Base-by-base conservation (phyloP, 192 early-diverging fungal genomes). In the Jimgerdemannia lactiflua region DNA sequence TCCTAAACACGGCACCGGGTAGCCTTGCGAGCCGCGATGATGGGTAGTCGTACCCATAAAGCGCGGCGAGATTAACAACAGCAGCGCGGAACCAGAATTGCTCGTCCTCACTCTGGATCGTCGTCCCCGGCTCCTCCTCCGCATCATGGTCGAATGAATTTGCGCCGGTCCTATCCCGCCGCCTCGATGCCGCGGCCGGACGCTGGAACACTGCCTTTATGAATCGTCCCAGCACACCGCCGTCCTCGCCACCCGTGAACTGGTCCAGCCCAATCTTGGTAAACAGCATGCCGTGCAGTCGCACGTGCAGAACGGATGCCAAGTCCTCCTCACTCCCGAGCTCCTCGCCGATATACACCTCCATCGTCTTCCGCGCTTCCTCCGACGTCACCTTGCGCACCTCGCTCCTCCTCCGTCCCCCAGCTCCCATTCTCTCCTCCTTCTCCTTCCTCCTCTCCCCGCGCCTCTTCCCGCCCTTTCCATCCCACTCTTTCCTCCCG, bases 271-370 rank as follows among this genome's bases (percentile, higher is more conserved):
- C 87, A 42, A 89, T 85, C 65, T 86, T 89, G 17, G 85, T 87
- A 75, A 89, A 89, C 29, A 89, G 74, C 88, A 89, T 86, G 11
- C 86, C 85, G 43, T 89, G 88, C 3, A 89, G 76, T 19, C 84
- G 75, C 20, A 86, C 64, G 69, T 83, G 87, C 4, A 86, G 44
- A 0, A 70, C 75, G 3, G 64, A 54, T 4, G 67, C 68, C 17
- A 71, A 17, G 39, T 75, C 65, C 17, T 72, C 77, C 3, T 65
- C 29, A 29, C 29, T 29, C 29, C 29, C 29, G 29, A 29, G 29
- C 29, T 69, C 73, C 64, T 83, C 76, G 64, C 76, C 74, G 39
- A 77, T 70, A 40, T 72, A 73, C 10, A 65, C 44, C 19, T 63
- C 42, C 44, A 69, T 42, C 42, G 19, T 39, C 18, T 11, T 7